phyloP scores from a whole-genome alignment of 2,329 filamentous ascomycete species.

The Fulvia fulva region DNA sequence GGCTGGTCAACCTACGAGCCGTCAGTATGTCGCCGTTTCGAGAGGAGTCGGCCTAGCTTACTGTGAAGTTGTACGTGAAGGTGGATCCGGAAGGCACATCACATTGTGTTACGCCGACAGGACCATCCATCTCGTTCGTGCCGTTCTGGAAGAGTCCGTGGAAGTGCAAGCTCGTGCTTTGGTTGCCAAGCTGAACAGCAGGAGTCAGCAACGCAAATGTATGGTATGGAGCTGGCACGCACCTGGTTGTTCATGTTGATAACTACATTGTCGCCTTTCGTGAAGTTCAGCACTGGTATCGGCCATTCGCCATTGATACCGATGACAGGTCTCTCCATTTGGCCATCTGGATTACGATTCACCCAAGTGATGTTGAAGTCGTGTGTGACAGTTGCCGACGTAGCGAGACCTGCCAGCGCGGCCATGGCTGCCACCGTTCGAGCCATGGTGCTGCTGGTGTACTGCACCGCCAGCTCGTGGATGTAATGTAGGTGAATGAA shows the following conservation, averaged over 20 bases:
- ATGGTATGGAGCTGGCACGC: not conserved
- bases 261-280: constrained; percentile 67
- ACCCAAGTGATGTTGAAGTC: constrained; percentile 50
- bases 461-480: not conserved
- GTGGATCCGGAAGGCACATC: constrained; percentile 59
- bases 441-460: not conserved
- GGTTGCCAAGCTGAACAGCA: constrained; percentile 50
- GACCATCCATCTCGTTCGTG: constrained; percentile 70
- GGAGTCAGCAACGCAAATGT: not conserved
- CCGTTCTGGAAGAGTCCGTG: constrained; percentile 76
- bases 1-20: constrained; percentile 39
- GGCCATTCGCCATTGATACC: constrained; percentile 73
- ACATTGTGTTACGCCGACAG: constrained; percentile 64
- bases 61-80: constrained; percentile 65
- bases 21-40: not conserved
- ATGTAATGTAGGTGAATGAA: not conserved
- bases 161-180: constrained; percentile 66
- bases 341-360: constrained; percentile 53
- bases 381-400: constrained; percentile 20
- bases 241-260: constrained; percentile 64
- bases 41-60: constrained; percentile 30
- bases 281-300: constrained; percentile 67
- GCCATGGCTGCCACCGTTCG: not conserved
- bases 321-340: constrained; percentile 50
- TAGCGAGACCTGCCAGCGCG: constrained; percentile 11